These are phyloP conservation scores for Beauveria rudraprayagi DNA, from an alignment of 2,329 filamentous ascomycete genomes.

Conservation along the genomic window DNA sequence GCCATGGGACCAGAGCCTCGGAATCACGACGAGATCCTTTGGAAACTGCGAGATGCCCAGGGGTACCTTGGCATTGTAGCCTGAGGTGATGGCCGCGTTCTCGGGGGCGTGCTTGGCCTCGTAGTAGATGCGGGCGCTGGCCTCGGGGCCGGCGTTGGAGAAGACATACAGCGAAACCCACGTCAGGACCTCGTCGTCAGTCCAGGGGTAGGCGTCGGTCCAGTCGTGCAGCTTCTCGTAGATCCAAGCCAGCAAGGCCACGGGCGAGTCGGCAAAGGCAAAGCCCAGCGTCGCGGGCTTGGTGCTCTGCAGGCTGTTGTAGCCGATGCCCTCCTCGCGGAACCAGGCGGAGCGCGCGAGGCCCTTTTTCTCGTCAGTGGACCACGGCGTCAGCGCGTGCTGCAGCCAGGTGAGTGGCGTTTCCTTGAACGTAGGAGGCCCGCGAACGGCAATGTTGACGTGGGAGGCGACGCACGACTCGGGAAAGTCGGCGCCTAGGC, in stretches of 20 bases:
- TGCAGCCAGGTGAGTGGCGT: slow-evolving; percentile 50
- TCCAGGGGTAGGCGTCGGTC: slow-evolving; percentile 63
- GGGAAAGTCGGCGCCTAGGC: slow-evolving; percentile 52
- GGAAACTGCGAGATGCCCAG: slow-evolving; percentile 46
- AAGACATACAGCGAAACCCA: slow-evolving; percentile 68
- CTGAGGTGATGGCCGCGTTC: background rate
- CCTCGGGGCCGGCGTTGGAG: slow-evolving; percentile 55
- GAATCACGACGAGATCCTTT: slow-evolving; percentile 44
- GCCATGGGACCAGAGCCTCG: slow-evolving; percentile 45
- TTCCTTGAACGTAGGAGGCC: slow-evolving; percentile 39
- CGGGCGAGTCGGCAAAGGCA: slow-evolving; percentile 56
- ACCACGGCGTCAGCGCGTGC: slow-evolving; percentile 44
- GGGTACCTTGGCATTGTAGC: slow-evolving; percentile 19
- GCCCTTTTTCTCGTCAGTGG: slow-evolving; percentile 40
- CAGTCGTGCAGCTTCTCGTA: slow-evolving; percentile 71
- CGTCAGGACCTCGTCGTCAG: slow-evolving; percentile 62
- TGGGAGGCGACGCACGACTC: slow-evolving; percentile 46
- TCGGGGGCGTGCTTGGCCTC: slow-evolving; percentile 43
- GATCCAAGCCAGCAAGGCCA: slow-evolving; percentile 63
- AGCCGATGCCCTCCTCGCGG: slow-evolving; percentile 33
- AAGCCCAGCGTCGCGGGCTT: slow-evolving; percentile 65
- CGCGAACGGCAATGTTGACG: slow-evolving; percentile 45
- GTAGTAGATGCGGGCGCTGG: slow-evolving; percentile 62
- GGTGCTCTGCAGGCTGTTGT: slow-evolving; percentile 36
- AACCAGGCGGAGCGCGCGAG: slow-evolving; percentile 50